Evolutionary conservation across 768 basidiomycete species (phyloP), one percentile per base, ranked within the genome.

Genomic region (Dacryopinax primogenitus): DNA sequence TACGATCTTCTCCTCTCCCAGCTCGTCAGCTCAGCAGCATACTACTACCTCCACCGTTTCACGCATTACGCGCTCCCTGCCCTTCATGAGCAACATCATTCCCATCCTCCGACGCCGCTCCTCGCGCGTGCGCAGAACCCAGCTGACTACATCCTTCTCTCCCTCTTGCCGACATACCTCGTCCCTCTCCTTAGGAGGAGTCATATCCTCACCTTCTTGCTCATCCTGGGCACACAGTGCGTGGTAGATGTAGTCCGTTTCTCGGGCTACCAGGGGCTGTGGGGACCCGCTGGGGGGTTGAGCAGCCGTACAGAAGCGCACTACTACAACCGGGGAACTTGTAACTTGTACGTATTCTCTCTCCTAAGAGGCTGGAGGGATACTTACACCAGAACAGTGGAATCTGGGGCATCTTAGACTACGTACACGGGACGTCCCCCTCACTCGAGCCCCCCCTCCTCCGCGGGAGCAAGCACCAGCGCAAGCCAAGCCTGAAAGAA

Each of bases 1-100:
- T 58, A 58, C 51, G 51, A 58, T 30, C 4, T 58, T 30, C 26
- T 58, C 51, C 51, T 58, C 26, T 58, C 51, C 13, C 51, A 58
- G 32, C 11, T 58, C 4, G 26, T 58, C 51, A 28, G 26, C 51
- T 4, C 13, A 28, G 4, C 13, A 6, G 4, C 32, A 30, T 58
- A 58, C 51, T 58, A 58, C 51, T 58, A 58, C 26, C 51, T 58
- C 51, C 51, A 58, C 51, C 51, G 51, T 30, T 28, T 21, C 26
- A 15, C 32, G 26, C 51, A 58, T 30, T 58, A 26, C 30, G 11
- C 21, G 4, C 32, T 11, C 11, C 51, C 30, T 6, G 51, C 26
- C 51, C 26, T 58, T 7, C 51, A 58, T 30, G 51, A 11, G 26
- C 51, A 58, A 30, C 51, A 58, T 58, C 51, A 58, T 21, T 58